These are phyloP conservation scores for Micractinium conductrix DNA, from an alignment of 139 green algal species.

Conservation along the genomic window DNA sequence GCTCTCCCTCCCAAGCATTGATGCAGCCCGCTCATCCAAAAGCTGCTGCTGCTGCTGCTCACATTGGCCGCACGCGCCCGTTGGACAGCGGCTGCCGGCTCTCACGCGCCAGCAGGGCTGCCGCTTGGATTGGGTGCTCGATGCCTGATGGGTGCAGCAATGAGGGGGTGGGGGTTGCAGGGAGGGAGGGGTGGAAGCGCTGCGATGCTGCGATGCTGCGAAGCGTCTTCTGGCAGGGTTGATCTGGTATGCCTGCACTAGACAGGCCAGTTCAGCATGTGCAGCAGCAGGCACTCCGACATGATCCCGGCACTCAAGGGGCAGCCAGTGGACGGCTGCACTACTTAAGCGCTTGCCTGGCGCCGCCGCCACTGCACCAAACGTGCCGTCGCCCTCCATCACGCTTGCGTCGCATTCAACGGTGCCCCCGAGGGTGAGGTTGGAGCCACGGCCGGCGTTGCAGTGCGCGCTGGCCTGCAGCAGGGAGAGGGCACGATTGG, in stretches of 20 bases:
- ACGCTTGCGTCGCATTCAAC: constrained; percentile 88
- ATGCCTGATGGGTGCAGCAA: constrained; percentile 57
- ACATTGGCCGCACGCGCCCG: constrained; percentile 82
- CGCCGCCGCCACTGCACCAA: constrained; percentile 77
- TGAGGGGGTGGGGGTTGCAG: not conserved
- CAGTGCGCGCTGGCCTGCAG: constrained; percentile 67
- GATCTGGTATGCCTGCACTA: no score
- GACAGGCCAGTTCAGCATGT: no score
- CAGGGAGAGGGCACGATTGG: not conserved
- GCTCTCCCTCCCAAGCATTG: no score
- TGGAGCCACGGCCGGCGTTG: constrained; percentile 84
- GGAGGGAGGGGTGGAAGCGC: not conserved
- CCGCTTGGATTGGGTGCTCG: constrained; percentile 63
- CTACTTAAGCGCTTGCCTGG: constrained; percentile 32
- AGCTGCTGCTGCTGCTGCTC: constrained; percentile 21
- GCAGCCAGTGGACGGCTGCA: no score
- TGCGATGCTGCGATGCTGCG: no score
- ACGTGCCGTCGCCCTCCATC: constrained; percentile 67
- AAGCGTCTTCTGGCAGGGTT: no score
- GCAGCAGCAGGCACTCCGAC: no score
- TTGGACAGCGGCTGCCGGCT: constrained; percentile 59
- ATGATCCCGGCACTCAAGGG: no score
- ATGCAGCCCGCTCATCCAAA: no score
- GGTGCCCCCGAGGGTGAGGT: constrained; percentile 69
- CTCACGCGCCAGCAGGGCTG: constrained; percentile 57